These are phyloP conservation scores for Trichomonas gallinae DNA, from an alignment of 208 protist genomes.

Conservation along the genomic window DNA sequence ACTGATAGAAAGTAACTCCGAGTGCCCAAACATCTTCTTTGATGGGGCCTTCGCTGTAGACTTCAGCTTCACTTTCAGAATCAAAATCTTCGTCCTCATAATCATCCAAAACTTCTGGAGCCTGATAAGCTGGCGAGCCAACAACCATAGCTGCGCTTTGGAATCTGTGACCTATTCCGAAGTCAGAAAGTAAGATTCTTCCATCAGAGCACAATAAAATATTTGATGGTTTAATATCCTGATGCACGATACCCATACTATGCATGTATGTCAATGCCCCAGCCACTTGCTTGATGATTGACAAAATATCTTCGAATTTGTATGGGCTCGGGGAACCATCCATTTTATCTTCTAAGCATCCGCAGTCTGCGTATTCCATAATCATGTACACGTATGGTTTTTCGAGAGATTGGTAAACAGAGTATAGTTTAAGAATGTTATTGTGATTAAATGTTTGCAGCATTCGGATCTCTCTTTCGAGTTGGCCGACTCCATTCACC, in stretches of 20 bases:
- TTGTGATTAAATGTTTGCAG: neutral
- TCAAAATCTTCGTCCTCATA: neutral
- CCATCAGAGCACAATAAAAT: neutral
- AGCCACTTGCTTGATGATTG: neutral
- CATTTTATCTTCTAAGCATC: neutral
- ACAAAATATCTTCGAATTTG: neutral
- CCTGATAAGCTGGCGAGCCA: neutral
- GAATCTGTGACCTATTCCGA: constrained; percentile 15
- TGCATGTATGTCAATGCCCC: neutral
- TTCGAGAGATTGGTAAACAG: neutral
- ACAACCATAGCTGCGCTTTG: neutral
- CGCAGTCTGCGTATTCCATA: neutral
- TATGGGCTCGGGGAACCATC: neutral
- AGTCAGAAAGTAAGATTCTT: neutral
- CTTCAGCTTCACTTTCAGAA: neutral
- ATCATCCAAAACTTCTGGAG: constrained; percentile 3
- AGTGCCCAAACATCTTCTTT: constrained; percentile 19
- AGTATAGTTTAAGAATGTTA: neutral
- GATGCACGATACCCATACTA: neutral
- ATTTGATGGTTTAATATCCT: constrained; percentile 13
- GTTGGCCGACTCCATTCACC: neutral
- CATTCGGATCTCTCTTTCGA: neutral
- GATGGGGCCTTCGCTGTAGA: neutral
- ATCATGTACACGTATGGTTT: neutral
- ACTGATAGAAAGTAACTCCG: neutral